Conservation (phyloP, 495 filamentous ascomycete species). For the Penicillium lividum region DNA sequence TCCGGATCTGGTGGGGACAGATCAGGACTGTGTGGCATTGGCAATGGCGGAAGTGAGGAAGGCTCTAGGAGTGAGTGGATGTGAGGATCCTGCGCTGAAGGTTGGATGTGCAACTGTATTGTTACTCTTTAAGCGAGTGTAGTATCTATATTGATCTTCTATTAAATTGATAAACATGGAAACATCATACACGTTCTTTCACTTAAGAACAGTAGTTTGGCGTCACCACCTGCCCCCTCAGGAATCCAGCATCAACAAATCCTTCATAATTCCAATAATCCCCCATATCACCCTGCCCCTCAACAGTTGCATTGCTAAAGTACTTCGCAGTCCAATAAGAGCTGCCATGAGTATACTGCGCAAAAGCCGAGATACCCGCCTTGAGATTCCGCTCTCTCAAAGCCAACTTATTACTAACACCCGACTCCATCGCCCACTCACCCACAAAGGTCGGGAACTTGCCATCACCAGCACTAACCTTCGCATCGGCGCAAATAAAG, state of each 20-base stretch:
- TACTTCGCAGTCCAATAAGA: slow-evolving; percentile 33
- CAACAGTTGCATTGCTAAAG: slow-evolving; percentile 22
- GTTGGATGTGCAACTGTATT: slow-evolving; percentile 18
- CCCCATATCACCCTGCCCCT: slow-evolving; percentile 22
- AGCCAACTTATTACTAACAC: slow-evolving; percentile 22
- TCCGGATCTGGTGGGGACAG: slow-evolving; percentile 23
- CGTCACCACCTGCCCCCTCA: slow-evolving; percentile 1
- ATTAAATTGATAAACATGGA: not conserved
- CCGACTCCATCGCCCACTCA: slow-evolving; percentile 33
- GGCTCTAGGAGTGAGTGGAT: slow-evolving; percentile 14
- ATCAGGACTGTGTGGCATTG: slow-evolving; percentile 17
- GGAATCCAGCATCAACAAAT: slow-evolving; percentile 5
- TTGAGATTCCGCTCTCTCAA: slow-evolving; percentile 28
- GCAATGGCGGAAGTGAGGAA: slow-evolving; percentile 14
- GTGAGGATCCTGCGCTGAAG: slow-evolving; percentile 16
- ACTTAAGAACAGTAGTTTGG: slow-evolving; percentile 7
- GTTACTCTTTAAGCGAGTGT: slow-evolving; percentile 24
- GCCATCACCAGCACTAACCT: slow-evolving; percentile 18
- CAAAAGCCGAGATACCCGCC: slow-evolving; percentile 23
- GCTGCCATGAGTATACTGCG: slow-evolving; percentile 25
- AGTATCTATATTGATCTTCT: not conserved
- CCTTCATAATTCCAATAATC: slow-evolving; percentile 31
- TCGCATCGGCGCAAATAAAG: slow-evolving; percentile 17
- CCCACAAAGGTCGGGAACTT: slow-evolving; percentile 36
- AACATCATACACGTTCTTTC: not conserved